Percentiles rank a stretch among this genome's conserved stretches.
Evolutionary conservation across 345 rosid genomes (phyloP).

Genomic region (Psidium friedrichsthalianum): DNA sequence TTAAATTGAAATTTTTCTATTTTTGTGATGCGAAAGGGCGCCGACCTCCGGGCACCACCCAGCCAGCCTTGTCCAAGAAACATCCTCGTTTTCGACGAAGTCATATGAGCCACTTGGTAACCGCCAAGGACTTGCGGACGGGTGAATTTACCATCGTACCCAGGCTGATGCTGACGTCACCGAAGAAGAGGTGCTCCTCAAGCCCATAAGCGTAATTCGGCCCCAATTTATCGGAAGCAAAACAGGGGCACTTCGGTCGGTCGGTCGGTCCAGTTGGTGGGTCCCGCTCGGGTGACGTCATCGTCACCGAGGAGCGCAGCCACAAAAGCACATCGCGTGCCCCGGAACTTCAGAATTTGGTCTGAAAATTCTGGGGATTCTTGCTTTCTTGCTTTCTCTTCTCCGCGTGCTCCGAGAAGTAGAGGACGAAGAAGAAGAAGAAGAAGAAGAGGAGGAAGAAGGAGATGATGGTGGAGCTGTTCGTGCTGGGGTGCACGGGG

Average conservation of each 20-base stretch:
- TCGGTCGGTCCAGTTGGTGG: background rate
- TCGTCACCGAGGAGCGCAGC: background rate
- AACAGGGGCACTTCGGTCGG: background rate
- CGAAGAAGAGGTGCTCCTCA: too few relatives aligned
- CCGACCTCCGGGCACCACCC: background rate
- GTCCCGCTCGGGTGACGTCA: background rate
- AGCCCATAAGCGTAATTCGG: background rate
- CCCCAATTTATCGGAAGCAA: background rate
- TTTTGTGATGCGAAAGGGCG: background rate
- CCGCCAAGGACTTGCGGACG: background rate
- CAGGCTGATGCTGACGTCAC: background rate
- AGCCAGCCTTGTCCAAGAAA: background rate
- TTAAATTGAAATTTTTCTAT: background rate
- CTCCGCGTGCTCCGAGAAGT: background rate
- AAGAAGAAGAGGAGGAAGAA: background rate
- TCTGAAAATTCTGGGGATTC: background rate
- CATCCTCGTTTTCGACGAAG: background rate
- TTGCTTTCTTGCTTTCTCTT: background rate
- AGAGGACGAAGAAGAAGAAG: background rate
- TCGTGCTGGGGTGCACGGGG: slow-evolving; percentile 43
- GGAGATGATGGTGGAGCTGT: slow-evolving; percentile 36
- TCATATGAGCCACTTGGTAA: background rate
- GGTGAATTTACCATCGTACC: background rate
- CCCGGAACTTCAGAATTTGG: background rate
- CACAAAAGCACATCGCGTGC: too few relatives aligned